Conservation (phyloP, 139 green algal species). For the Nannochloris sp. region DNA sequence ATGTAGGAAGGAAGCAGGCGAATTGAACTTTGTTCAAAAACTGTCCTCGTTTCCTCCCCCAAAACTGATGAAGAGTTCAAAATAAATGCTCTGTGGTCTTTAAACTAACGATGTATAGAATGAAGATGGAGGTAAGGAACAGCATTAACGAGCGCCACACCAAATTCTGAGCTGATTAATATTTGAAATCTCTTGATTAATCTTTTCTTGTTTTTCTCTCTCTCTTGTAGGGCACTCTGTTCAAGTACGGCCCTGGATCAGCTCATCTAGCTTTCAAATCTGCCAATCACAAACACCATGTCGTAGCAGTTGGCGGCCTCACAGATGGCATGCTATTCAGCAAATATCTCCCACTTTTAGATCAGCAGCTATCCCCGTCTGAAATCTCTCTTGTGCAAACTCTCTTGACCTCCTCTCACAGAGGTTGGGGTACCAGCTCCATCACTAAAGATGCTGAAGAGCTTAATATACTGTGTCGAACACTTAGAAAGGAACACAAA, state of each 20-base stretch:
- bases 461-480: conserved; percentile 35
- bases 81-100: too few species aligned
- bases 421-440: conserved; percentile 49
- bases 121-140: background rate
- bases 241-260: conserved; percentile 34
- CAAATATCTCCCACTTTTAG: conserved; percentile 36
- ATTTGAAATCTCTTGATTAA: background rate
- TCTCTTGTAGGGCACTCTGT: conserved; percentile 28
- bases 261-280: conserved; percentile 30
- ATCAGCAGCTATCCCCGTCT: background rate
- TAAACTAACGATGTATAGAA: too few species aligned
- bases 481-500: too few species aligned
- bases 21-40: too few species aligned
- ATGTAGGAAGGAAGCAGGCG: too few species aligned
- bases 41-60: too few species aligned
- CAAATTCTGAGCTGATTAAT: too few species aligned
- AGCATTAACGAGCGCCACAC: too few species aligned
- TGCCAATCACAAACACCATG: conserved; percentile 4
- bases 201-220: background rate
- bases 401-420: conserved; percentile 44
- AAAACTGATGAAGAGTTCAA: too few species aligned
- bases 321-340: conserved; percentile 54
- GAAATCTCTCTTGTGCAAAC: conserved; percentile 48
- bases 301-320: conserved; percentile 51
- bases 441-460: conserved; percentile 64